Base-by-base conservation (phyloP, 257 asterid species). In the Solanum pimpinellifolium region DNA sequence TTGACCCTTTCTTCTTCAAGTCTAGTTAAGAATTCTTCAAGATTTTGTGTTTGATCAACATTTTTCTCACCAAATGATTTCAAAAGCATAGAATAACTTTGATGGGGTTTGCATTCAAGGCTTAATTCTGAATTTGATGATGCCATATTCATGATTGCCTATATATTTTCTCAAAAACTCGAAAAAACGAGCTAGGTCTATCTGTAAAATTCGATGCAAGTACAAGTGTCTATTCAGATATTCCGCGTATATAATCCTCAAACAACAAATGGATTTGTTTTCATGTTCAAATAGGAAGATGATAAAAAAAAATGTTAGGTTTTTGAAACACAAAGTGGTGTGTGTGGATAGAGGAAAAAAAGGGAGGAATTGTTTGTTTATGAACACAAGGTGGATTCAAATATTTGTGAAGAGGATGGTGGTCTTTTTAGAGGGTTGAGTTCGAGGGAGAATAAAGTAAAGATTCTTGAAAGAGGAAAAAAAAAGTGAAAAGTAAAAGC, bases 1-100 rank as follows among this genome's bases (percentile, higher is more conserved):
- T 97, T 97, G 90, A 93, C 94, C 49, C 95, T 84, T 90, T 97
- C 99, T 87, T 96, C 99, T 92, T 97, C 99, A 3, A 97, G 95
- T 18, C 94, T 92, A 68, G 93, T 90, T 7, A 97, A 88, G 25
- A 97, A 94, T 16, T 97, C 98, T 88, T 97, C 95, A 15, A 97
- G 96, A 85, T 93, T 97, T 52, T 92, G 93, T 2, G 94, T 90
- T 66, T 93, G 91, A 37, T 91, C 91, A 25, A 35, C 14, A 65
- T 25, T 44, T 20, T 89, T 85, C 11, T 95, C 98, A 23, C 96
- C 98, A 25, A 91, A 91, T 3, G 98, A 92, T 88, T 93, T 96
- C 5, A 91, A 90, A 52, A 96, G 95, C 94, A 93, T 87, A 90
- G 98, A 92, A 23, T 93, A 91, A 86, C 89, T 93, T 42, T 78